Evolutionary conservation across 345 rosid genomes (phyloP), one percentile per base, ranked within the genome.

Genomic region (Citrus cavaleriei): DNA sequence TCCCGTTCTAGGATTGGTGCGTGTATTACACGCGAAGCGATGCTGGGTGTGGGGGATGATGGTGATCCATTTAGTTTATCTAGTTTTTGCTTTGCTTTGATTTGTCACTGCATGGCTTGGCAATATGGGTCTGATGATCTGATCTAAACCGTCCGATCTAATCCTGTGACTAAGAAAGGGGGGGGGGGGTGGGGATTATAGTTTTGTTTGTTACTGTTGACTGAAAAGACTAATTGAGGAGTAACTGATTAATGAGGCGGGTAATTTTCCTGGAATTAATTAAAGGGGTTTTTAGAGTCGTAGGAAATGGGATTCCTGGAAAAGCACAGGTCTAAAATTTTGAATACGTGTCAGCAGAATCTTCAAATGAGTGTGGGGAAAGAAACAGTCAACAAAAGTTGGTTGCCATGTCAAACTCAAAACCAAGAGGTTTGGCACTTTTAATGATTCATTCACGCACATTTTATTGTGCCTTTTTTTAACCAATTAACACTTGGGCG

Each of bases 1-100:
- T 35, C 75, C 16, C 4, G 32, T 54, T 38, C 24, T 49, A 25
- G 59, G 9, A 78, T 84, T 85, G 82, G 87, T 62, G 28, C 81
- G 90, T 85, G 79, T 1, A 1, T 1, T 7, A 10, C 69, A 73
- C 78, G 65, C 3, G 14, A 21, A 2, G 9, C 1, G 4, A 4
- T 10, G 1, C 5, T 9, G 46, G 37, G 62, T 42, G 85, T 79
- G 69, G 68, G 6, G 40, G 46, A 5, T 61, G 37, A 19, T 9
- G 12, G 2, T 10, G 28, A 35, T 58, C 28, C 79, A 35, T 34
- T 24, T 24, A 55, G 46, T 77, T 34, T 54, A 70, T 70, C 73
- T 54, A 14, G 73, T 30, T 49, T 70, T 70, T 3, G 37, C 38
- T 54, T 71, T 10, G 37, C 38, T 54, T 71, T 10, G 37, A 5